These are phyloP conservation scores for Phycomyces nitens DNA, from an alignment of 192 early-diverging fungal genomes.

Conservation along the genomic window DNA sequence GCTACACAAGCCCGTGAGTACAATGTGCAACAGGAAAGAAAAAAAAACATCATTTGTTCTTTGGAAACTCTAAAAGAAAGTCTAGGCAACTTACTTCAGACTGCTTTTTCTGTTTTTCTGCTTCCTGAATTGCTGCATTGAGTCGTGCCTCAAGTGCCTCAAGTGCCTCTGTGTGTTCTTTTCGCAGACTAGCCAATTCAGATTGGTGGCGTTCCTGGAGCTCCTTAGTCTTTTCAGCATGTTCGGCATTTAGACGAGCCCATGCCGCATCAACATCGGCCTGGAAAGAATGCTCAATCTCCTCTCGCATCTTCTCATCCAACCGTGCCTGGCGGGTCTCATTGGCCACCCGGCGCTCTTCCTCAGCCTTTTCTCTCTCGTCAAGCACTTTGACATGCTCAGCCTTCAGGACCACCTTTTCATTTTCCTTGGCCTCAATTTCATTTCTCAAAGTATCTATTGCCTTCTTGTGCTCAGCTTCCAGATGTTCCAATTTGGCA, in stretches of 20 bases:
- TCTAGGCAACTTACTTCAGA: too few species aligned
- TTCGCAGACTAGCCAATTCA: not conserved
- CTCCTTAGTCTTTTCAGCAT: not conserved
- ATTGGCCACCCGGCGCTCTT: not conserved
- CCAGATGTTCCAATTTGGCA: slow-evolving; percentile 13
- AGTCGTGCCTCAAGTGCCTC: not conserved
- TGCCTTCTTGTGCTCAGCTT: slow-evolving; percentile 1
- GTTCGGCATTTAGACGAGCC: not conserved
- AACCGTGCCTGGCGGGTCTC: not conserved
- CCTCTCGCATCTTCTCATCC: not conserved
- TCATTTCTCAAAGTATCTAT: slow-evolving; percentile 4
- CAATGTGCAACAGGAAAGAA: too few species aligned
- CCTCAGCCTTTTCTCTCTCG: not conserved
- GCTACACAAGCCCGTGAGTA: too few species aligned
- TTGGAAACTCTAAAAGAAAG: too few species aligned
- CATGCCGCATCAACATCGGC: not conserved
- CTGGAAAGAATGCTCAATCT: not conserved
- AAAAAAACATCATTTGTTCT: too few species aligned
- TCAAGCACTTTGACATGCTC: not conserved
- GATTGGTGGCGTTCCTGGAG: not conserved
- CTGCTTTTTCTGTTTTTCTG: not conserved
- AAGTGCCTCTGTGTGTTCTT: slow-evolving; percentile 1
- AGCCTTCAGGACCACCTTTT: not conserved
- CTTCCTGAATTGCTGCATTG: not conserved
- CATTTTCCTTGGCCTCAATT: not conserved